phyloP scores from a whole-genome alignment of 345 rosid species.

The Boechera retrofracta region DNA sequence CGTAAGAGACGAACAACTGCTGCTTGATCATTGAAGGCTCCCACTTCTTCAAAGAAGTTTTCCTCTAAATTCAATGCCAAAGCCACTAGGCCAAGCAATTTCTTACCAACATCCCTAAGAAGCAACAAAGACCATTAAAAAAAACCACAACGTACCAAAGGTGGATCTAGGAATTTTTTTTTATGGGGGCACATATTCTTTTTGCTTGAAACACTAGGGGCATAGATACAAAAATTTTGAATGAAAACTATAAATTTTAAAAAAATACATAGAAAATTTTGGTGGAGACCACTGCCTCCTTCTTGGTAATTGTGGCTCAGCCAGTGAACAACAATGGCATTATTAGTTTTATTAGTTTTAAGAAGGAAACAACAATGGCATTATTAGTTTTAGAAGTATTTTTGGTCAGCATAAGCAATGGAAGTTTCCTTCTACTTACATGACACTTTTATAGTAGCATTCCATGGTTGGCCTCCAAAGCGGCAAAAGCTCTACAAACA shows the following conservation, averaged over 20 bases:
- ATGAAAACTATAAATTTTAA: too few relatives aligned
- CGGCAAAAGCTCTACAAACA: conserved; percentile 62
- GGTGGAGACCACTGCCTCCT: too few relatives aligned
- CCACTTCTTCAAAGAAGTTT: conserved; percentile 64
- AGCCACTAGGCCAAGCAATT: conserved; percentile 63
- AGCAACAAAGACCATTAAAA: conserved; percentile 22
- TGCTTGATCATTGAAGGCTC: conserved; percentile 56
- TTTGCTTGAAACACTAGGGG: too few relatives aligned
- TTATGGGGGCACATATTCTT: too few relatives aligned
- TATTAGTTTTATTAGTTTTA: too few relatives aligned
- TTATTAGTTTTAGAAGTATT: background rate
- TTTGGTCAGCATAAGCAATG: background rate
- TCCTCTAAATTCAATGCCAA: conserved; percentile 76
- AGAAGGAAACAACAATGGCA: background rate
- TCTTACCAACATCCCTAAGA: conserved; percentile 62
- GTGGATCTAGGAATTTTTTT: too few relatives aligned
- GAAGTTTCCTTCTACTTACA: conserved; percentile 49
- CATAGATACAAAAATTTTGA: too few relatives aligned
- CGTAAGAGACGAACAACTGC: conserved; percentile 64
- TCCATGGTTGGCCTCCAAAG: conserved; percentile 73
- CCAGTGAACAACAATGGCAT: too few relatives aligned
- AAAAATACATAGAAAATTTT: too few relatives aligned
- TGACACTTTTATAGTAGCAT: conserved; percentile 50
- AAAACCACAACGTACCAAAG: too few relatives aligned
- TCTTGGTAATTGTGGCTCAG: too few relatives aligned